A percentile compares a stretch with the other conserved stretches of the same genome.
phyloP scores from a whole-genome alignment of 1,139 yeast species.

The Scheffersomyces segobiensis region DNA sequence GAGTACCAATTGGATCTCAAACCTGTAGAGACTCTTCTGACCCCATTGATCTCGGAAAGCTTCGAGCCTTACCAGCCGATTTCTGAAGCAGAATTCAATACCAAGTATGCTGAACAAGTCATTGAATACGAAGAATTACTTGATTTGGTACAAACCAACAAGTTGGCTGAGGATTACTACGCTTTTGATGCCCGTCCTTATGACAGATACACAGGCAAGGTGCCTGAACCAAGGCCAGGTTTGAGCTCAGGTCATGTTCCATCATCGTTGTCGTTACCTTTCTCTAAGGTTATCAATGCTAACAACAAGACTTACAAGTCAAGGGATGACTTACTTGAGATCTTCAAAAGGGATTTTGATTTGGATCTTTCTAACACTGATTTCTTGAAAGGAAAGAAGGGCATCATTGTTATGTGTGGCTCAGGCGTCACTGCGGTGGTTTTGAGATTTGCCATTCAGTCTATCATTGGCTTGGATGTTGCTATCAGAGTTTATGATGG shows the following conservation, averaged over 20 bases:
- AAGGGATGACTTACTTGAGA: conserved; percentile 39
- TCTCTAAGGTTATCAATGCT: conserved; percentile 53
- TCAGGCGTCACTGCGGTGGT: conserved; percentile 94
- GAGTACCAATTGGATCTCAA: conserved; percentile 25
- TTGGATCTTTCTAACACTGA: conserved; percentile 30
- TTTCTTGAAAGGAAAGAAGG: conserved; percentile 40
- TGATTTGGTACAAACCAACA: conserved; percentile 51
- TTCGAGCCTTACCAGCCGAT: conserved; percentile 22
- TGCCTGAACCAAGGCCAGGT: conserved; percentile 88
- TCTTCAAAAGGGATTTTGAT: conserved; percentile 45
- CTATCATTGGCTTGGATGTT: conserved; percentile 58
- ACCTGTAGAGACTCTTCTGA: conserved; percentile 4
- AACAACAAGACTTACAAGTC: conserved; percentile 52
- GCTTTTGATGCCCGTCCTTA: conserved; percentile 80
- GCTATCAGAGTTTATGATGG: conserved; percentile 86
- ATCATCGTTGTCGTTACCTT: conserved; percentile 78
- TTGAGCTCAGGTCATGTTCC: conserved; percentile 88
- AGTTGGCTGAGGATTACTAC: conserved; percentile 48
- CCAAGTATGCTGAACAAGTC: conserved; percentile 48
- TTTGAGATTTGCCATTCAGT: conserved; percentile 52
- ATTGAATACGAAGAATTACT: conserved; percentile 64
- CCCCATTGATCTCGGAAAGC: conserved; percentile 5
- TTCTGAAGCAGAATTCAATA: conserved; percentile 22
- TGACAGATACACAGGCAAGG: conserved; percentile 73
- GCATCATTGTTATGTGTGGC: conserved; percentile 87